Evolutionary conservation across 208 protist species (phyloP).

Genomic region (Wallacemonas rigidus): DNA sequence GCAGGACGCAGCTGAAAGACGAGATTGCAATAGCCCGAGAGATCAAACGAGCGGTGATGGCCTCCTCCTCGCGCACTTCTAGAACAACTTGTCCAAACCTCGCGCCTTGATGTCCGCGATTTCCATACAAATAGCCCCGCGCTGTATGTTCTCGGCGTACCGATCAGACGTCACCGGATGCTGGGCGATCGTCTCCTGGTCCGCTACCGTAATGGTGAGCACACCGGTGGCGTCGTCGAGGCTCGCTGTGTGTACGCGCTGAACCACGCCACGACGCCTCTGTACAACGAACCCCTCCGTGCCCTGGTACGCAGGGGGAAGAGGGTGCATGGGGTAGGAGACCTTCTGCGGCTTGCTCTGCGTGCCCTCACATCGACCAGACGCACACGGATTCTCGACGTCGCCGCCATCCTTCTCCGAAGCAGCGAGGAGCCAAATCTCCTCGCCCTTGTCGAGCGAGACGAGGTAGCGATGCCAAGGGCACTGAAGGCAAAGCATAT

Average conservation of each 20-base stretch:
- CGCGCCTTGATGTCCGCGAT: constrained; percentile 82
- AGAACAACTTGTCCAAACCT: constrained; percentile 45
- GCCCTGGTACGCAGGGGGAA: constrained; percentile 30
- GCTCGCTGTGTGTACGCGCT: constrained; percentile 62
- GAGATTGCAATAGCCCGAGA: neutral
- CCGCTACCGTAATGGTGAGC: constrained; percentile 74
- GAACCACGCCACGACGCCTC: constrained; percentile 37
- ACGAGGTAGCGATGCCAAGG: constrained; percentile 85
- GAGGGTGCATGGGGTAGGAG: constrained; percentile 35
- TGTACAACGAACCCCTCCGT: constrained; percentile 25
- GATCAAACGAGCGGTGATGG: neutral
- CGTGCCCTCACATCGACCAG: neutral
- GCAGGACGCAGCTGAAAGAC: neutral
- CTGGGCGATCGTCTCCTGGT: constrained; percentile 44
- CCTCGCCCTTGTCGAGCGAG: constrained; percentile 69
- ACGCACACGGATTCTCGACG: constrained; percentile 6
- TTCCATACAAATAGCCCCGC: constrained; percentile 89
- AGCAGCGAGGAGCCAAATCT: constrained; percentile 45
- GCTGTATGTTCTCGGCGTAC: constrained; percentile 46
- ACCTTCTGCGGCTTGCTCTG: neutral
- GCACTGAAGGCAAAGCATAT: constrained; percentile 80
- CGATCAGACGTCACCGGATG: constrained; percentile 64
- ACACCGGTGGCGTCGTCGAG: constrained; percentile 72
- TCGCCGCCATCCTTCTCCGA: constrained; percentile 17
- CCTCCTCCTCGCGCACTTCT: no score